Evolutionary conservation across 371 early-diverging fungal genomes (phyloP).

Genomic region (Mortierella sp.): DNA sequence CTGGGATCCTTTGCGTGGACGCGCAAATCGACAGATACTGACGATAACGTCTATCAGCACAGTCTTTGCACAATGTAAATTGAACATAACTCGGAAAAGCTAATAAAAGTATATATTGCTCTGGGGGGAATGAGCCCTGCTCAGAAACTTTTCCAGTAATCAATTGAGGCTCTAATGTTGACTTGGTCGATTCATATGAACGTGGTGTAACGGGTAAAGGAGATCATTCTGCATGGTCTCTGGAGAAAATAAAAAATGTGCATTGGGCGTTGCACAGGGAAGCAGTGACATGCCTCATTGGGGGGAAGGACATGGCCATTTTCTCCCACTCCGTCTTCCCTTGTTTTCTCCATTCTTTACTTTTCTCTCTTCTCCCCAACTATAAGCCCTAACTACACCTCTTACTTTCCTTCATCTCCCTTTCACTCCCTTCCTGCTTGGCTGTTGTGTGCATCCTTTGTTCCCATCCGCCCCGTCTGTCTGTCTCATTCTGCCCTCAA

Average conservation of each 20-base stretch:
- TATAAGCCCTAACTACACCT: not conserved
- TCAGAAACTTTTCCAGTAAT: conserved; percentile 2
- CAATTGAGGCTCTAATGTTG: not conserved
- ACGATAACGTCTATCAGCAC: conserved; percentile 9
- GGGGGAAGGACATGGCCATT: not conserved
- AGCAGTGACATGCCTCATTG: not conserved
- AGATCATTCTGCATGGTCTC: not conserved
- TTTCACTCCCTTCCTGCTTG: not conserved
- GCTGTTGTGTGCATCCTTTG: conserved; percentile 1
- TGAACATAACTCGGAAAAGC: not conserved
- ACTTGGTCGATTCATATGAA: not conserved
- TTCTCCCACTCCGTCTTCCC: not conserved
- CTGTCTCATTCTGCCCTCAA: not conserved
- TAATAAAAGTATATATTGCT: not conserved
- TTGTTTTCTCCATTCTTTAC: not conserved
- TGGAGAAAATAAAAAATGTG: not conserved
- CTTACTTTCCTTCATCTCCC: not conserved
- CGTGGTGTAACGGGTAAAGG: not conserved
- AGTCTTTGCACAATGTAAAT: conserved; percentile 11
- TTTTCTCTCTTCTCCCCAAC: not conserved
- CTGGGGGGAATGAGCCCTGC: conserved; percentile 1
- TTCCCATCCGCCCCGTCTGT: conserved; percentile 1
- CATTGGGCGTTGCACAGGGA: not conserved
- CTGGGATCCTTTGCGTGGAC: conserved; percentile 70
- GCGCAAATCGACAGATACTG: conserved; percentile 17